Base-by-base conservation (phyloP, 305 asterid species). In the Rubia peregrina region DNA sequence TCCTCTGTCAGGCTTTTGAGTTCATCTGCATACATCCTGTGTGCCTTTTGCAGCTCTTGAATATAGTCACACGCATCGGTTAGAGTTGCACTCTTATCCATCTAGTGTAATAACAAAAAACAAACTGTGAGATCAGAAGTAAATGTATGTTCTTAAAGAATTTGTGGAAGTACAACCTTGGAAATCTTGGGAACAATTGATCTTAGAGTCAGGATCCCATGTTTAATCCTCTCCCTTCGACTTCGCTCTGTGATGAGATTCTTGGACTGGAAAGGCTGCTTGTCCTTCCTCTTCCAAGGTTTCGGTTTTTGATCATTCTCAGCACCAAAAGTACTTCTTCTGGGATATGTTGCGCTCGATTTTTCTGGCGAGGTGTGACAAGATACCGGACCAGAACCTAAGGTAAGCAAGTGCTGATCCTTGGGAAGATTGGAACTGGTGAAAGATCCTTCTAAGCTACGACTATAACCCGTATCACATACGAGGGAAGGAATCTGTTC, bases 201-300 rank as follows among this genome's bases (percentile, higher is more conserved):
- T 6, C 98, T 95, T 46, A 92, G 95, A 73, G 87, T 77, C 72
- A 81, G 75, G 72, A 87, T 83, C 12, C 95, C 87, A 0, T 82
- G 86, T 55, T 88, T 90, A 67, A 90, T 90, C 86, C 87, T 86
- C 81, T 84, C 80, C 84, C 98, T 87, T 66, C 97, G 75, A 64
- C 87, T 90, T 68, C 97, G 84, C 88, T 93, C 97, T 0, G 96
- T 88, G 59, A 77, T 57, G 9, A 90, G 96, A 85, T 93, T 90
- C 91, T 91, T 89, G 53, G 97, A 88, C 49, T 85, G 80, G 79
- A 70, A 82, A 67, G 80, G 85, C 19, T 87, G 89, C 64, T 64
- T 82, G 48, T 76, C 84, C 0, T 49, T 49, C 63, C 80, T 83
- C 70, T 77, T 84, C 74, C 67, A 67, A 56, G 22, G 46, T 69